These are phyloP conservation scores for Juglanconis oblonga DNA, from an alignment of 2,329 filamentous ascomycete species.

Conservation along the genomic window DNA sequence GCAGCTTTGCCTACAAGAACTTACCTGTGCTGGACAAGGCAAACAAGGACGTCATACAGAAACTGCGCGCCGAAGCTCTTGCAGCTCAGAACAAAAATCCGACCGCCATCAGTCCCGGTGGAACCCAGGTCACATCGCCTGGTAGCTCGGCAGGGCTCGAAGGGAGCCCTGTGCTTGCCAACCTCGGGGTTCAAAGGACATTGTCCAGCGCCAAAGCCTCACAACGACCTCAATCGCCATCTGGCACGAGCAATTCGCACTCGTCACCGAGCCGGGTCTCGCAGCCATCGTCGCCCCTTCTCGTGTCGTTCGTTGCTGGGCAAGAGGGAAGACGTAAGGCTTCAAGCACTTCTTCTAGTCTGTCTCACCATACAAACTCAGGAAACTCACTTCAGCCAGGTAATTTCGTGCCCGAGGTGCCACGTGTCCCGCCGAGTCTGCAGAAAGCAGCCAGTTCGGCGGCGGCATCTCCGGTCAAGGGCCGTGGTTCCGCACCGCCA, in stretches of 20 bases:
- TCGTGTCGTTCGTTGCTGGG: slow-evolving; percentile 92
- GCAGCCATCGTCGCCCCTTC: slow-evolving; percentile 78
- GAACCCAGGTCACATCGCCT: slow-evolving; percentile 51
- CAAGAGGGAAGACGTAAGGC: slow-evolving; percentile 84
- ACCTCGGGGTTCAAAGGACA: slow-evolving; percentile 70
- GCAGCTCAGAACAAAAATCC: slow-evolving; percentile 58
- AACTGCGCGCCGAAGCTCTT: slow-evolving; percentile 86
- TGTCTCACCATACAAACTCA: slow-evolving; percentile 68
- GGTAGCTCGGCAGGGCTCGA: slow-evolving; percentile 63
- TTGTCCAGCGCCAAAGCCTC: slow-evolving; percentile 77
- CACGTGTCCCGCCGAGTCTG: slow-evolving; percentile 57
- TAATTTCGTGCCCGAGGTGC: slow-evolving; percentile 64
- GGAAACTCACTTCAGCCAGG: slow-evolving; percentile 65
- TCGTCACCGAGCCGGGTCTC: slow-evolving; percentile 84
- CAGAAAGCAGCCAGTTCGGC: slow-evolving; percentile 59
- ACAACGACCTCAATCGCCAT: slow-evolving; percentile 83
- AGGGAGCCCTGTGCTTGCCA: slow-evolving; percentile 78
- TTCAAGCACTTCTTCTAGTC: slow-evolving; percentile 80
- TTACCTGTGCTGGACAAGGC: slow-evolving; percentile 93
- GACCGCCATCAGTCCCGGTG: slow-evolving; percentile 40
- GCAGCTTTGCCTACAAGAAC: slow-evolving; percentile 96
- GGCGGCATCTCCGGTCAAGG: slow-evolving; percentile 55
- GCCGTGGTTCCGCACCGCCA: slow-evolving; percentile 45
- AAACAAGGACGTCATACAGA: slow-evolving; percentile 98
- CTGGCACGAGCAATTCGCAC: slow-evolving; percentile 72